Conservation (phyloP, 352 stramenopile genomes). For the Pythium monospermum region DNA sequence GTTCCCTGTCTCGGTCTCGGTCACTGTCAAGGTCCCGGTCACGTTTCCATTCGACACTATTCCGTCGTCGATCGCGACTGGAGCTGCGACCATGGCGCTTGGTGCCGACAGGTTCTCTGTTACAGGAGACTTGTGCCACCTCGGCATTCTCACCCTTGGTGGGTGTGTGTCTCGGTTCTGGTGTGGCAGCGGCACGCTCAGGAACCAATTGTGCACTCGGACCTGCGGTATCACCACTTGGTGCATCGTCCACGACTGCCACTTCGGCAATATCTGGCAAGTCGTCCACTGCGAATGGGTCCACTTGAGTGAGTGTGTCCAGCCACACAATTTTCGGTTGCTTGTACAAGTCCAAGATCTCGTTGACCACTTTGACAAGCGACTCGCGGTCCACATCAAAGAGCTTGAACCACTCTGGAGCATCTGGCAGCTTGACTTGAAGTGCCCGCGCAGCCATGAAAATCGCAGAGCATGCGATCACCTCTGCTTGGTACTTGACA, state of each 20-base stretch:
- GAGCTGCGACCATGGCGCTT: slow-evolving; percentile 5
- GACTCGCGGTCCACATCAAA: slow-evolving; percentile 58
- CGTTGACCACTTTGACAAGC: slow-evolving; percentile 42
- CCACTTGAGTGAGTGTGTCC: slow-evolving; percentile 59
- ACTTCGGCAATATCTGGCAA: slow-evolving; percentile 16
- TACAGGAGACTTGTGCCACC: not conserved
- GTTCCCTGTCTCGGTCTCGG: not conserved
- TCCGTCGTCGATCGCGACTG: slow-evolving; percentile 4
- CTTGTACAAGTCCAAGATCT: slow-evolving; percentile 61
- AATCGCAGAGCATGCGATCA: slow-evolving; percentile 88
- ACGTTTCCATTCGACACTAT: not conserved
- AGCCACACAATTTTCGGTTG: slow-evolving; percentile 58
- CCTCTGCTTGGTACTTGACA: slow-evolving; percentile 70
- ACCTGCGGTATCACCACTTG: not conserved
- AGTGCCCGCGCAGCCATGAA: slow-evolving; percentile 76
- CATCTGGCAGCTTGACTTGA: slow-evolving; percentile 44
- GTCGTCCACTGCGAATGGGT: slow-evolving; percentile 64
- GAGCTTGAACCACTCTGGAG: slow-evolving; percentile 57
- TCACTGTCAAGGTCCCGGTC: slow-evolving; percentile 1
- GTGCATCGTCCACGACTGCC: not conserved
- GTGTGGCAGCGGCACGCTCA: too few relatives aligned
- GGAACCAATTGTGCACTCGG: too few relatives aligned
- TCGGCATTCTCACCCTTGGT: not conserved
- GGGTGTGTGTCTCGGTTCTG: not conserved
- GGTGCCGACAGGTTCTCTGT: too few relatives aligned